A percentile compares a stretch with the other conserved stretches of the same genome.
These are phyloP conservation scores for Tetradesmus lagerheimii DNA, from an alignment of 139 green algal species.

Conservation along the genomic window DNA sequence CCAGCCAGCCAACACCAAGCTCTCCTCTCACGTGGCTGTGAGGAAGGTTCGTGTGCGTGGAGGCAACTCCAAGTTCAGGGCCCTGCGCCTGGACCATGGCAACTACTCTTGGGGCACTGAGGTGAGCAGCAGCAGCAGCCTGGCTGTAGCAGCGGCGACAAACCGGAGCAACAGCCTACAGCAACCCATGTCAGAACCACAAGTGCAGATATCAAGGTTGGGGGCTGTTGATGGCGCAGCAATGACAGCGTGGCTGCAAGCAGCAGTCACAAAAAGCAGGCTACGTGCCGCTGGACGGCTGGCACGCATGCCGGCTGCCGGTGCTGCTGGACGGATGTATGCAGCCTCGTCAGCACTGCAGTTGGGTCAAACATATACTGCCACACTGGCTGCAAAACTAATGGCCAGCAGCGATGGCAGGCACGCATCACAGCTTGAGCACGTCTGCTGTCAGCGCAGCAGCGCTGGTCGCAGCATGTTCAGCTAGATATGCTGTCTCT, in stretches of 20 bases:
- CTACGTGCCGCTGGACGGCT: not conserved
- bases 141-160: not conserved
- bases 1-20: conserved; percentile 96
- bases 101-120: conserved; percentile 95
- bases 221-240: too few relatives aligned
- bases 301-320: not conserved
- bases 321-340: too few relatives aligned
- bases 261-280: not conserved
- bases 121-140: conserved; percentile 51
- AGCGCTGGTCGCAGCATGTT: not conserved
- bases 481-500: too few relatives aligned
- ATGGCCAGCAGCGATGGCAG: too few relatives aligned
- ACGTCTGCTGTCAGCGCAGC: not conserved
- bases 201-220: too few relatives aligned
- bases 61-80: conserved; percentile 99
- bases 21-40: conserved; percentile 93
- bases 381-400: too few relatives aligned
- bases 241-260: not conserved
- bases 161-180: not conserved
- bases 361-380: too few relatives aligned
- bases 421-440: too few relatives aligned
- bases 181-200: too few relatives aligned
- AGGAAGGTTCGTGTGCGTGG: conserved; percentile 92
- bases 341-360: not conserved
- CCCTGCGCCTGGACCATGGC: conserved; percentile 95